A percentile compares a stretch with the other conserved stretches of the same genome.
Conservation (phyloP, 2,329 filamentous ascomycete species). For the Alternaria incomplexa region DNA sequence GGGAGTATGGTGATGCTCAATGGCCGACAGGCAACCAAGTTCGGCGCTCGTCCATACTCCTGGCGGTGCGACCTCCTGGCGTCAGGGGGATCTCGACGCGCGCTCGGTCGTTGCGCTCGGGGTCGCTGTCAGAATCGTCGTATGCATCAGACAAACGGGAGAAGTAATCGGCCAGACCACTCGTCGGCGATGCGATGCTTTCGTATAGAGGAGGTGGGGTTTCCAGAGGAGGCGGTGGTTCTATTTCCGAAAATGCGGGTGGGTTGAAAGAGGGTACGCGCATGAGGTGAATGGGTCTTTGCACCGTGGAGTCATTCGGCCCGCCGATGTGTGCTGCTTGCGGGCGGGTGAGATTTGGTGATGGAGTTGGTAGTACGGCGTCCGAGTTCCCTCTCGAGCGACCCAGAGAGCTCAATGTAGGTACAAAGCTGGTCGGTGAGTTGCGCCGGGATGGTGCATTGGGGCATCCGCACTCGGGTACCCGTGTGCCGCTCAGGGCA, state of each 20-base stretch:
- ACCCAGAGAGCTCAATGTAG: constrained; percentile 65
- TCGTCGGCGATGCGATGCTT: constrained; percentile 74
- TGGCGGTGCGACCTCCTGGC: constrained; percentile 65
- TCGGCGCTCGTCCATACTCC: constrained; percentile 69
- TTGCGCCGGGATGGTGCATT: constrained; percentile 63
- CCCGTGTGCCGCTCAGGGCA: constrained; percentile 34
- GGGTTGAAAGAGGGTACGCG: constrained; percentile 87
- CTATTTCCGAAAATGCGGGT: constrained; percentile 82
- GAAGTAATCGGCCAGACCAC: constrained; percentile 83
- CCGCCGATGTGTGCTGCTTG: constrained; percentile 55
- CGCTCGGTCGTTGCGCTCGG: constrained; percentile 47
- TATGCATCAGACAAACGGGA: constrained; percentile 71
- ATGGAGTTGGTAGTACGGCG: constrained; percentile 21
- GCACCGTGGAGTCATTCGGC: constrained; percentile 54
- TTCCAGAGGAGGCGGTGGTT: constrained; percentile 73
- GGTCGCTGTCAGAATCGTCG: constrained; percentile 65
- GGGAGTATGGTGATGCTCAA: constrained; percentile 30
- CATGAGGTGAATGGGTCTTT: constrained; percentile 82
- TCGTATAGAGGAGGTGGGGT: constrained; percentile 90
- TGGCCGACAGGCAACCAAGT: constrained; percentile 59
- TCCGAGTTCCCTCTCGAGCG: constrained; percentile 38
- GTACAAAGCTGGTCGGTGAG: constrained; percentile 58
- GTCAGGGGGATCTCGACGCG: constrained; percentile 66
- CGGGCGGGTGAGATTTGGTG: constrained; percentile 57
- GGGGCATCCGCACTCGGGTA: constrained; percentile 68